Base-by-base conservation (phyloP, 1,139 yeast species). In the Kodamaea suecica region DNA sequence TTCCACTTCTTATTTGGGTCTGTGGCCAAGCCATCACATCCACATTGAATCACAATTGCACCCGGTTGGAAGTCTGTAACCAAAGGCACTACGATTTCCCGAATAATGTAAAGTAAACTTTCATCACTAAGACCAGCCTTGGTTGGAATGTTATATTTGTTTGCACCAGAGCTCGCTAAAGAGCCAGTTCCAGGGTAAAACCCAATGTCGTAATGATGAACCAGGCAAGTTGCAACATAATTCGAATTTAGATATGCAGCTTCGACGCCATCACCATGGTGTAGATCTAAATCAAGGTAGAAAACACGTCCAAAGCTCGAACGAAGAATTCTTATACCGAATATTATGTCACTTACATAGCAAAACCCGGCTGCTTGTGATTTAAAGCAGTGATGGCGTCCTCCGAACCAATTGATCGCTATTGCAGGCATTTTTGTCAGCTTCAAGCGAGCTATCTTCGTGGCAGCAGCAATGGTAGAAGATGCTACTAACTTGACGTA, bases 261-360 rank as follows among this genome's bases (percentile, higher is more conserved):
- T 38, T 81, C 84, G 1, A 84, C 92, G 0, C 88, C 95, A 52
- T 84, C 90, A 0, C 92, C 90, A 53, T 83, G 90, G 50, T 84
- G 94, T 10, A 84, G 53, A 55, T 84, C 95, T 7, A 84, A 55
- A 52, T 84, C 95, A 3, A 84, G 54, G 49, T 84, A 84, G 46
- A 80, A 63, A 1, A 84, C 66, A 24, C 57, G 67, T n/a, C 64
- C 59, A 47, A 61, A 76, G 8, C 56, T 53, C 11, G 62, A 62
- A 20, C 88, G 57, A 8, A 84, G 57, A 2, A 41, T 31, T 31
- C 54, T 55, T 3, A 84, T 78, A 0, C 78, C 71, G 14, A 84
- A 49, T 0, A 76, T 80, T 5, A 80, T 69, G 50, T 84, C 94
- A 46, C 84, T 83, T 5, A 81, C 61, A 48, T 84, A 84, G 51